phyloP scores from a whole-genome alignment of 805 yeast genomes.

The Candida boidinii region DNA sequence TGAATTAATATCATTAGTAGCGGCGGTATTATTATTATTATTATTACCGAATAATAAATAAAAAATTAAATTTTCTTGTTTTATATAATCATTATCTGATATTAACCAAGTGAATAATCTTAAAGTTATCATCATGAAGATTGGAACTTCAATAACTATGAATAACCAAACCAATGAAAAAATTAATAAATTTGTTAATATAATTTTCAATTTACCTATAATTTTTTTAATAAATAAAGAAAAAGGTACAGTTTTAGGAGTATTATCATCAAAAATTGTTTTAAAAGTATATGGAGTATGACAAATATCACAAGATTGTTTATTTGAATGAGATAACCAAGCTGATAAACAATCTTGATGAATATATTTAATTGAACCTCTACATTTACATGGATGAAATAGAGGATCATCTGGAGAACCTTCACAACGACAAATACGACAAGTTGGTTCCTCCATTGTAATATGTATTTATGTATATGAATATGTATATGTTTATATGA shows the following conservation, averaged over 20 bases:
- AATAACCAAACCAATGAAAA: too few relatives aligned
- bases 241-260: conserved; percentile 53
- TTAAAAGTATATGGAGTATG: conserved; percentile 55
- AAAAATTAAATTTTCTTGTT: too few relatives aligned
- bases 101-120: too few relatives aligned
- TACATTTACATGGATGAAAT: conserved; percentile 86
- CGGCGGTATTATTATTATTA: too few relatives aligned
- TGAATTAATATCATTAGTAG: too few relatives aligned
- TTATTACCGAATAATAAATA: too few relatives aligned
- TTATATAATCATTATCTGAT: too few relatives aligned
- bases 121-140: too few relatives aligned
- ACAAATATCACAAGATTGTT: conserved; percentile 80
- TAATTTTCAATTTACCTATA: neutral
- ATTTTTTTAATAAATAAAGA: conserved; percentile 33
- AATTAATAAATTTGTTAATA: too few relatives aligned
- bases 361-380: conserved; percentile 87
- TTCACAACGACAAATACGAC: conserved; percentile 93
- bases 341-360: conserved; percentile 88
- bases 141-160: too few relatives aligned
- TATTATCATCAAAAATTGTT: conserved; percentile 28
- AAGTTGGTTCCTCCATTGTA: conserved; percentile 50
- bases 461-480: too few relatives aligned
- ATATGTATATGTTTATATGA: too few relatives aligned
- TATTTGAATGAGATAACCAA: conserved; percentile 71
- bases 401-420: conserved; percentile 73